These are phyloP conservation scores for Solanum pennellii DNA, from an alignment of 257 asterid genomes.

Conservation along the genomic window DNA sequence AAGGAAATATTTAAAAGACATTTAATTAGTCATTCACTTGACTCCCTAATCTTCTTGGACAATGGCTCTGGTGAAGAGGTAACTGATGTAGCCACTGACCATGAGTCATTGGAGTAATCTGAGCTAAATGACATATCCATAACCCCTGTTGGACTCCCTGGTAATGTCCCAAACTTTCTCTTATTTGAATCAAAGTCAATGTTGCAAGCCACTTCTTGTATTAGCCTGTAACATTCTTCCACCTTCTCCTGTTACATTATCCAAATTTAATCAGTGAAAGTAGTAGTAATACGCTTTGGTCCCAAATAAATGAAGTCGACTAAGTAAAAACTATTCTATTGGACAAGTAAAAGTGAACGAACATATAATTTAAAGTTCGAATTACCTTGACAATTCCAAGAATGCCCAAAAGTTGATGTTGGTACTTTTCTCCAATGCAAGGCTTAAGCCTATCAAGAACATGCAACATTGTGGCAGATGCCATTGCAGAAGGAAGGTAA, in stretches of 20 bases:
- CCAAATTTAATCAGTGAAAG: neutral
- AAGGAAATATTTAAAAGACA: neutral
- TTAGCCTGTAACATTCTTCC: constrained; percentile 46
- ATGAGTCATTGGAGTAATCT: constrained; percentile 36
- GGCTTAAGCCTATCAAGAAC: constrained; percentile 50
- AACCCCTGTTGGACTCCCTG: constrained; percentile 74
- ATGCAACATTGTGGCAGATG: constrained; percentile 70
- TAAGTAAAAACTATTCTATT: neutral
- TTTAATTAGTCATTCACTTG: neutral
- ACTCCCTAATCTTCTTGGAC: constrained; percentile 38
- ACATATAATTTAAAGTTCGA: too few species aligned
- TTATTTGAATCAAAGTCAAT: constrained; percentile 21
- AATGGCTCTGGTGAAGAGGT: constrained; percentile 66
- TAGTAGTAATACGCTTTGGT: neutral
- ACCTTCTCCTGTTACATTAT: constrained; percentile 44
- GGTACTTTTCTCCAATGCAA: constrained; percentile 35
- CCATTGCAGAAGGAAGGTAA: constrained; percentile 66
- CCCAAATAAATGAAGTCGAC: neutral
- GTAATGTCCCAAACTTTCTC: constrained; percentile 40
- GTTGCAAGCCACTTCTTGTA: constrained; percentile 39
- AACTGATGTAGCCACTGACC: constrained; percentile 33
- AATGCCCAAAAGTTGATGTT: constrained; percentile 41
- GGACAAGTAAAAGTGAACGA: neutral
- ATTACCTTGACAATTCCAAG: constrained; percentile 66
- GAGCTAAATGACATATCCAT: constrained; percentile 52